These are phyloP conservation scores for Verticillium tricorpus DNA, from an alignment of 2,329 filamentous ascomycete species.

Conservation along the genomic window DNA sequence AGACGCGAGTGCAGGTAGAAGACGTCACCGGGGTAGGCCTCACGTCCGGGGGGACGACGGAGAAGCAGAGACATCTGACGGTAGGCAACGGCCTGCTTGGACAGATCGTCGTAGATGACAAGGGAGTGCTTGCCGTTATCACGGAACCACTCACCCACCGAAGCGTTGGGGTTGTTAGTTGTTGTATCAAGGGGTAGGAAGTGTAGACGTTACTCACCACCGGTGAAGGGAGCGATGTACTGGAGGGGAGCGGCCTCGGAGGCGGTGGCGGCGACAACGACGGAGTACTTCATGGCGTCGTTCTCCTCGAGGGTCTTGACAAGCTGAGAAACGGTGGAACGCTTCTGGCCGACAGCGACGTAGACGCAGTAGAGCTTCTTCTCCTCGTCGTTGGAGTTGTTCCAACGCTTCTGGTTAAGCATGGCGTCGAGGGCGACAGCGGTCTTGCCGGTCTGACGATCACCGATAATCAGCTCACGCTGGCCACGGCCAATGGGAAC, in stretches of 20 bases:
- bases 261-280: conserved; percentile 91
- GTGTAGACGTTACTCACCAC: conserved; percentile 28
- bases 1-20: conserved; percentile 99
- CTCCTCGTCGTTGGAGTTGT: conserved; percentile 76
- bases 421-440: conserved; percentile 97
- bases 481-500: conserved; percentile 99
- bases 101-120: conserved; percentile 90
- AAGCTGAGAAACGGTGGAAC: conserved; percentile 97
- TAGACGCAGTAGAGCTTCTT: conserved; percentile 99
- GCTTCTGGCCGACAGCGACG: conserved; percentile 98
- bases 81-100: conserved; percentile 97
- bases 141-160: conserved; percentile 64
- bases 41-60: conserved; percentile 96
- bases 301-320: conserved; percentile 99
- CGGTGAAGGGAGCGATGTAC: conserved; percentile 92
- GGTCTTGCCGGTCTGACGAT: conserved; percentile 99
- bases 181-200: not conserved
- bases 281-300: conserved; percentile 97
- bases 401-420: conserved; percentile 99
- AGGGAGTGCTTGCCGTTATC: conserved; percentile 86
- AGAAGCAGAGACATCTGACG: conserved; percentile 98
- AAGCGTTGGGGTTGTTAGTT: not conserved
- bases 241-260: conserved; percentile 95
- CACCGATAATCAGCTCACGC: conserved; percentile 99
- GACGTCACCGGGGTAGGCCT: conserved; percentile 98